phyloP scores from a whole-genome alignment of 257 asterid species.

The Scutellaria baicalensis region DNA sequence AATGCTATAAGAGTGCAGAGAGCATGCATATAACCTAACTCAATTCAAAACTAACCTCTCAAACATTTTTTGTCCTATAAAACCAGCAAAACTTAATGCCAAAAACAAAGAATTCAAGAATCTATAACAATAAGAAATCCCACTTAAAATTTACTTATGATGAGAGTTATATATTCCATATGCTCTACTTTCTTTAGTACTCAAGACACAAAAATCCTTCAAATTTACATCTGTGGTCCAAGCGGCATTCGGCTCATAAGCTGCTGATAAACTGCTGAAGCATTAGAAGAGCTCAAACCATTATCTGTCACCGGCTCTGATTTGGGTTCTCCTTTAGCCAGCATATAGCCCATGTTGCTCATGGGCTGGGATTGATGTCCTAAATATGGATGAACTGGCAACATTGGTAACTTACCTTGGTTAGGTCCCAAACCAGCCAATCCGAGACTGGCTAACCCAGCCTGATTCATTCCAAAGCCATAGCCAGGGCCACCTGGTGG shows the following conservation, averaged over 20 bases:
- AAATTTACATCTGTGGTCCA: slow-evolving; percentile 57
- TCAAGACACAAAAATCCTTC: slow-evolving; percentile 10
- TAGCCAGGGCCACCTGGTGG: slow-evolving; percentile 32
- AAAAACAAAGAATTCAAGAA: slow-evolving; percentile 5
- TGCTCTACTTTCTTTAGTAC: slow-evolving; percentile 7
- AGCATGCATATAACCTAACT: too few species aligned
- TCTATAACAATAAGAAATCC: slow-evolving; percentile 3
- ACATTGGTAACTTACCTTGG: slow-evolving; percentile 31
- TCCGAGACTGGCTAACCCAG: slow-evolving; percentile 29
- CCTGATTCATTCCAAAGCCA: slow-evolving; percentile 52
- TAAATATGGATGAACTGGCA: slow-evolving; percentile 34
- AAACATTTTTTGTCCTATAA: too few species aligned
- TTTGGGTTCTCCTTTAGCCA: slow-evolving; percentile 54
- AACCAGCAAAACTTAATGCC: not conserved
- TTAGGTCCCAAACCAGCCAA: slow-evolving; percentile 35
- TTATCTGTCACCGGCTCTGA: slow-evolving; percentile 42
- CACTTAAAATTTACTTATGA: slow-evolving; percentile 3
- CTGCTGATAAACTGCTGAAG: slow-evolving; percentile 53
- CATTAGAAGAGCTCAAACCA: slow-evolving; percentile 34
- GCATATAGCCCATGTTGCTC: slow-evolving; percentile 34
- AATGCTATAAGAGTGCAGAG: too few species aligned
- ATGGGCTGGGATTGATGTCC: slow-evolving; percentile 31
- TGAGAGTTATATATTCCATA: slow-evolving; percentile 2
- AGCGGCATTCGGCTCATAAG: slow-evolving; percentile 55
- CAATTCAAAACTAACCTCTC: too few species aligned